These are phyloP conservation scores for Boletus tomentosulus DNA, from an alignment of 768 basidiomycete genomes.

Conservation along the genomic window DNA sequence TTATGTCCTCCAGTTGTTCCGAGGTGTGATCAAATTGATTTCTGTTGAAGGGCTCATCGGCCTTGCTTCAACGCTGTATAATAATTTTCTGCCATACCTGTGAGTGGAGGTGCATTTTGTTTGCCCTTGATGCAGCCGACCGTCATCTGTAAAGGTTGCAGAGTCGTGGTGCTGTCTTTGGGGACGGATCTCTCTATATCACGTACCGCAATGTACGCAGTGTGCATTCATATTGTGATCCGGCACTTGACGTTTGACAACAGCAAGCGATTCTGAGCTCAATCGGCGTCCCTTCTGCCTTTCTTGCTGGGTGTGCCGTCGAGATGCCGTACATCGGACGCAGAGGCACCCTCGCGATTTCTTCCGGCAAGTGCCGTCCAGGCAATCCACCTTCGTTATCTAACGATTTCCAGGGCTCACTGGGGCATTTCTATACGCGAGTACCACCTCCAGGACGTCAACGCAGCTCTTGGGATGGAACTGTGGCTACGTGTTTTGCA, in stretches of 20 bases:
- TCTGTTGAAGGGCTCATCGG: slow-evolving; percentile 58
- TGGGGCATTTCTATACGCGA: slow-evolving; percentile 68
- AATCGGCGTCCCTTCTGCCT: slow-evolving; percentile 66
- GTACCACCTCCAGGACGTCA: too few species aligned
- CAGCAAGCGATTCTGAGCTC: slow-evolving; percentile 69
- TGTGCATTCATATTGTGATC: too few species aligned
- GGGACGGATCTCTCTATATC: slow-evolving; percentile 58
- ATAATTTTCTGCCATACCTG: slow-evolving; percentile 52
- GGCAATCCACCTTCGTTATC: slow-evolving; percentile 31
- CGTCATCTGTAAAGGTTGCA: slow-evolving; percentile 43
- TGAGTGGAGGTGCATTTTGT: slow-evolving; percentile 22
- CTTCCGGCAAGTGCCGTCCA: slow-evolving; percentile 47
- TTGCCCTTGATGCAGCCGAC: neutral
- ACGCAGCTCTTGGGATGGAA: too few species aligned
- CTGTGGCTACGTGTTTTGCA: too few species aligned
- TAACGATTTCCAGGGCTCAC: slow-evolving; percentile 59
- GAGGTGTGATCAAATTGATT: neutral
- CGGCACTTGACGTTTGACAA: neutral
- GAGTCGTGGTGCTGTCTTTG: slow-evolving; percentile 59
- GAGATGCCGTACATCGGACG: slow-evolving; percentile 62
- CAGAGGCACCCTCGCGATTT: slow-evolving; percentile 60
- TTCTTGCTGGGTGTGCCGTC: slow-evolving; percentile 69
- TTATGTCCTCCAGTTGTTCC: neutral
- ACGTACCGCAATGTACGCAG: slow-evolving; percentile 65
- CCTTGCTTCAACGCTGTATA: slow-evolving; percentile 66